Percentiles rank a stretch among this genome's conserved stretches.
Conservation (phyloP, 1,139 yeast species). For the Lodderomyces beijingensis region DNA sequence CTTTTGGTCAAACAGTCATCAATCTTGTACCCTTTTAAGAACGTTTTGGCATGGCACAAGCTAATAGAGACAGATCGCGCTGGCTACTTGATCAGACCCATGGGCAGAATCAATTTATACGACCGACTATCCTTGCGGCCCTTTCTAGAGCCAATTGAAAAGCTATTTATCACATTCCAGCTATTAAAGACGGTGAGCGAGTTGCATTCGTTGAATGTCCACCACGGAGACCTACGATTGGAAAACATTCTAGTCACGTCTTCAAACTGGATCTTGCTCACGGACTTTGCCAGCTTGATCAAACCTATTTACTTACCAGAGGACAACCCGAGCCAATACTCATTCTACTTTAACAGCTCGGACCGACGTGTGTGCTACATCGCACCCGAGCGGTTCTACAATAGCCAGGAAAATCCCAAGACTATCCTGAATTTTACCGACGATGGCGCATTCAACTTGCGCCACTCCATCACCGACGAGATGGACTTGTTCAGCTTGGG, state of each 20-base stretch:
- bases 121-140: constrained; percentile 88
- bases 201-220: constrained; percentile 57
- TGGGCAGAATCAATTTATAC: constrained; percentile 70
- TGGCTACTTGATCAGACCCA: constrained; percentile 83
- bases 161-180: constrained; percentile 81
- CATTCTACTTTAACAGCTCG: constrained; percentile 88
- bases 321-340: constrained; percentile 90
- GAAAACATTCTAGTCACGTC: constrained; percentile 86
- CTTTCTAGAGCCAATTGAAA: constrained; percentile 75
- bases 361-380: constrained; percentile 82
- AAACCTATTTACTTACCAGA: constrained; percentile 89
- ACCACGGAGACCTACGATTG: constrained; percentile 88
- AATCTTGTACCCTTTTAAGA: constrained; percentile 48
- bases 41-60: constrained; percentile 66
- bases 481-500: constrained; percentile 93
- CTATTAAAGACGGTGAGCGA: constrained; percentile 56
- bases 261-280: constrained; percentile 80
- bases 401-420: constrained; percentile 17
- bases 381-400: constrained; percentile 87
- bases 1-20: constrained; percentile 31
- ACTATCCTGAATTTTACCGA: constrained; percentile 21
- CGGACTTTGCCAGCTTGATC: constrained; percentile 73
- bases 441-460: constrained; percentile 22
- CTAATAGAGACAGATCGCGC: constrained; percentile 89
- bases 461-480: constrained; percentile 45